phyloP scores from a whole-genome alignment of 1,139 yeast genomes.

The Lipomyces yarrowii region DNA sequence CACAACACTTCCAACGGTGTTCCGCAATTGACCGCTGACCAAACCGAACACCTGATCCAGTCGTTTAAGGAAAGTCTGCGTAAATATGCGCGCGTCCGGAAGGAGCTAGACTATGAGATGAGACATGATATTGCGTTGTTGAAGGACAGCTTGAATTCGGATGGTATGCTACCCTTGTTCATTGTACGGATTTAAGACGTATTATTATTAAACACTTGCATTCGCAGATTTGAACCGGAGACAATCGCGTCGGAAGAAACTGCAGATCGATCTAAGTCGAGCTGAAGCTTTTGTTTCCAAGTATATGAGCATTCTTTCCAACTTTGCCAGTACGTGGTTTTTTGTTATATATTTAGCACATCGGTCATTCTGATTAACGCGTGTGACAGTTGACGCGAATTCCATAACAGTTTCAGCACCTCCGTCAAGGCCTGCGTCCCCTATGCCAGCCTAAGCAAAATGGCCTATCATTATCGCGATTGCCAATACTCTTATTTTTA shows the following conservation, averaged over 20 bases:
- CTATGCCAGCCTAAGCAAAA: neutral
- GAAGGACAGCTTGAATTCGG: neutral
- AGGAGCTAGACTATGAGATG: conserved; percentile 8
- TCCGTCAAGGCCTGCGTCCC: conserved; percentile 14
- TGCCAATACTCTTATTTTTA: neutral
- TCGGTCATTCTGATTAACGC: too few relatives aligned
- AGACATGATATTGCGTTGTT: neutral
- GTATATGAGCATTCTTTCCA: conserved; percentile 13
- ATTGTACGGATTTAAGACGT: neutral
- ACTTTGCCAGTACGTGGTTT: conserved; percentile 8
- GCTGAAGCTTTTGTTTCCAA: conserved; percentile 23
- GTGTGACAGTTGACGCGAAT: conserved; percentile 1
- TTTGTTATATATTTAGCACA: neutral
- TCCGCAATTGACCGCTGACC: conserved; percentile 1
- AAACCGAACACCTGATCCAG: conserved; percentile 14
- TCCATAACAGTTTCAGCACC: conserved; percentile 15
- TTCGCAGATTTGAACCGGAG: neutral
- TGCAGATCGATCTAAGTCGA: conserved; percentile 14
- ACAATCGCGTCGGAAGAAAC: conserved; percentile 6
- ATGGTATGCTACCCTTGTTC: neutral
- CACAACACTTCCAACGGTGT: neutral
- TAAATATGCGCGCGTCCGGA: conserved; percentile 11
- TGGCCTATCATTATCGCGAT: neutral
- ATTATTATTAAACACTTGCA: neutral
- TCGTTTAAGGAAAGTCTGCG: conserved; percentile 19